Evolutionary conservation across 192 early-diverging fungal genomes (phyloP).

Genomic region (Gaertneriomyces semiglobifer): DNA sequence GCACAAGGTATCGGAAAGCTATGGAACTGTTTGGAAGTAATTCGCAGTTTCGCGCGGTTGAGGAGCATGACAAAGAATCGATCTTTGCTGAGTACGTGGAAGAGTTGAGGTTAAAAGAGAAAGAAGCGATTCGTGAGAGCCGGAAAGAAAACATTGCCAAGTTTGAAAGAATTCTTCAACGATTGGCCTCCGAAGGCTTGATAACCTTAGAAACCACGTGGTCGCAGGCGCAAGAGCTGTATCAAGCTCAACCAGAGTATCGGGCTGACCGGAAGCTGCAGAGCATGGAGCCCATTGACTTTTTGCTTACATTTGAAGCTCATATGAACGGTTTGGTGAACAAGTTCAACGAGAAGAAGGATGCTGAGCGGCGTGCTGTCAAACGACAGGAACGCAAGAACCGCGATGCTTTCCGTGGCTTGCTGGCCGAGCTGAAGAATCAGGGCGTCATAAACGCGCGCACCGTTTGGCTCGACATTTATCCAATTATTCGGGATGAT

Average conservation of each 20-base stretch:
- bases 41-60: slow-evolving; percentile 60
- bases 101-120: slow-evolving; percentile 63
- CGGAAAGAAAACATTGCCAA: slow-evolving; percentile 63
- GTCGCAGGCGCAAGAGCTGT: slow-evolving; percentile 52
- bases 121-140: slow-evolving; percentile 56
- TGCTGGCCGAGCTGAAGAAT: slow-evolving; percentile 61
- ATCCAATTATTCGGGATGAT: slow-evolving; percentile 69
- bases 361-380: slow-evolving; percentile 32
- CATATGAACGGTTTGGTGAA: slow-evolving; percentile 66
- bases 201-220: slow-evolving; percentile 62
- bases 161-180: slow-evolving; percentile 54
- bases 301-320: slow-evolving; percentile 77
- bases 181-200: slow-evolving; percentile 33
- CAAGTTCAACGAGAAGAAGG: slow-evolving; percentile 48
- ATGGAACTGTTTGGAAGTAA: slow-evolving; percentile 57
- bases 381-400: slow-evolving; percentile 66
- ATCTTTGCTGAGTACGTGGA: slow-evolving; percentile 74
- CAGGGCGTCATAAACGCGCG: slow-evolving; percentile 62
- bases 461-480: slow-evolving; percentile 85
- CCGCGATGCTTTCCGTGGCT: slow-evolving; percentile 55
- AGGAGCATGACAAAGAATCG: slow-evolving; percentile 56
- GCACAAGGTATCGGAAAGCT: slow-evolving; percentile 51
- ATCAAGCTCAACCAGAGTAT: slow-evolving; percentile 51
- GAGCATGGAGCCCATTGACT: slow-evolving; percentile 76
- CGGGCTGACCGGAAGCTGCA: slow-evolving; percentile 47